Evolutionary conservation across 2,329 filamentous ascomycete genomes (phyloP).

Genomic region (Emmonsia crescens): DNA sequence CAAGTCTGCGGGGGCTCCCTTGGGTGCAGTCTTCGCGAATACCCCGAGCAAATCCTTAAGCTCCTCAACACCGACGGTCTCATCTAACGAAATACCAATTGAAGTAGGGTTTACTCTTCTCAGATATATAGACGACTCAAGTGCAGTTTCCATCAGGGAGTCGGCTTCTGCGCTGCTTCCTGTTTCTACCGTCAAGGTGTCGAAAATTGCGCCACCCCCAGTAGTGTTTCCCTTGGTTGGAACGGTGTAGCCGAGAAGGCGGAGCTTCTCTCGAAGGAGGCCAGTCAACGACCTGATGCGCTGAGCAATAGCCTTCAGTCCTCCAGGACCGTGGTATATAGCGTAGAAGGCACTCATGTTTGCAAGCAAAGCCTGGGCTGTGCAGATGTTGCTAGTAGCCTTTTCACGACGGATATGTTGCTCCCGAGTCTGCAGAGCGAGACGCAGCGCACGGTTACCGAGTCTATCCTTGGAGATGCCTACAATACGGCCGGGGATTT

Average conservation of each 20-base stretch:
- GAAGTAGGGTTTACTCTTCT: constrained; percentile 50
- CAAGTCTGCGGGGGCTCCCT: constrained; percentile 20
- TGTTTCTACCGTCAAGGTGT: constrained; percentile 63
- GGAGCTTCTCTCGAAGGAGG: constrained; percentile 55
- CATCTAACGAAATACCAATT: constrained; percentile 68
- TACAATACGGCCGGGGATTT: constrained; percentile 82
- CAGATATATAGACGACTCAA: constrained; percentile 48
- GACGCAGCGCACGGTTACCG: constrained; percentile 66
- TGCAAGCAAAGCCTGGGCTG: constrained; percentile 81
- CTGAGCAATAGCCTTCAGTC: constrained; percentile 73
- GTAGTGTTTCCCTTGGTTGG: constrained; percentile 46
- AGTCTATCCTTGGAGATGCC: constrained; percentile 85
- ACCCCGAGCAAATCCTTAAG: constrained; percentile 47
- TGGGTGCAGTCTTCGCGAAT: constrained; percentile 39
- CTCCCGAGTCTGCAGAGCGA: constrained; percentile 85
- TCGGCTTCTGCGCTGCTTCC: constrained; percentile 41
- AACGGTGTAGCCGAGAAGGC: constrained; percentile 53
- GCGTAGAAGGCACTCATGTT: constrained; percentile 97
- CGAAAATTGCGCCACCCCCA: constrained; percentile 56
- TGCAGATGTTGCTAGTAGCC: constrained; percentile 96
- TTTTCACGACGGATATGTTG: constrained; percentile 95
- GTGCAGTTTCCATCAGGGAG: constrained; percentile 42
- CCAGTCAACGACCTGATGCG: constrained; percentile 61
- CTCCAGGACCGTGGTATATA: constrained; percentile 80
- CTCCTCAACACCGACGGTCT: constrained; percentile 52